phyloP scores from a whole-genome alignment of 306 rosid genomes.

The Nissolia schottii region DNA sequence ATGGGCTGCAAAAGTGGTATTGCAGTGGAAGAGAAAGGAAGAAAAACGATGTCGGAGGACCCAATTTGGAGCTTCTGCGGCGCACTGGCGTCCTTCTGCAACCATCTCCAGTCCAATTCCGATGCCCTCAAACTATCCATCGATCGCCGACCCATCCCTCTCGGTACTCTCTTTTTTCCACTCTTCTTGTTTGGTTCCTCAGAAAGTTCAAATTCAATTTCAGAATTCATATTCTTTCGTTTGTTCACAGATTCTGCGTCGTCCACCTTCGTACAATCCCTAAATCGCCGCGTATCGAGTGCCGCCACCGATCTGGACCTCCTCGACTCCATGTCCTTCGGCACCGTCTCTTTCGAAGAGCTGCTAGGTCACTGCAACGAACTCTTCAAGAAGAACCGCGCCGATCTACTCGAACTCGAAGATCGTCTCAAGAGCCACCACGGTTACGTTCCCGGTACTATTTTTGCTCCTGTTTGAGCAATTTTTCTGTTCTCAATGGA shows the following conservation, averaged over 20 bases:
- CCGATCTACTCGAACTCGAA: slow-evolving; percentile 48
- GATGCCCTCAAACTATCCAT: slow-evolving; percentile 75
- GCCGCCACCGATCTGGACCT: slow-evolving; percentile 60
- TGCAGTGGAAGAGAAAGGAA: background rate
- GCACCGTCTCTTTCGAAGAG: slow-evolving; percentile 84
- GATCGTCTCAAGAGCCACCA: slow-evolving; percentile 36
- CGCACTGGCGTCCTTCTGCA: slow-evolving; percentile 58
- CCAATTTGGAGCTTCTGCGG: slow-evolving; percentile 52
- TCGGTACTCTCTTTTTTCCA: slow-evolving; percentile 36
- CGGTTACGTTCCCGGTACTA: slow-evolving; percentile 54
- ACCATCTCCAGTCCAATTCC: slow-evolving; percentile 63
- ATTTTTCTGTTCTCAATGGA: background rate
- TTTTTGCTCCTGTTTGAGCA: background rate
- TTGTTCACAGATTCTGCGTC: slow-evolving; percentile 63
- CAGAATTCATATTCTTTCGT: background rate
- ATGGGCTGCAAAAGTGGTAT: background rate
- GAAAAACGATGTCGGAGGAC: slow-evolving; percentile 48
- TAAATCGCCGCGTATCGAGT: slow-evolving; percentile 61
- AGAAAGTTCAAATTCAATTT: background rate
- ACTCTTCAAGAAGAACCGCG: slow-evolving; percentile 62
- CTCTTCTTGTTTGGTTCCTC: background rate
- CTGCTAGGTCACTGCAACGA: slow-evolving; percentile 87
- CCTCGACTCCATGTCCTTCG: slow-evolving; percentile 70
- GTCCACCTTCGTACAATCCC: slow-evolving; percentile 71
- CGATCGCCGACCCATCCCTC: slow-evolving; percentile 85